These are phyloP conservation scores for Aaosphaeria arxii DNA, from an alignment of 2,329 filamentous ascomycete species.

Conservation along the genomic window DNA sequence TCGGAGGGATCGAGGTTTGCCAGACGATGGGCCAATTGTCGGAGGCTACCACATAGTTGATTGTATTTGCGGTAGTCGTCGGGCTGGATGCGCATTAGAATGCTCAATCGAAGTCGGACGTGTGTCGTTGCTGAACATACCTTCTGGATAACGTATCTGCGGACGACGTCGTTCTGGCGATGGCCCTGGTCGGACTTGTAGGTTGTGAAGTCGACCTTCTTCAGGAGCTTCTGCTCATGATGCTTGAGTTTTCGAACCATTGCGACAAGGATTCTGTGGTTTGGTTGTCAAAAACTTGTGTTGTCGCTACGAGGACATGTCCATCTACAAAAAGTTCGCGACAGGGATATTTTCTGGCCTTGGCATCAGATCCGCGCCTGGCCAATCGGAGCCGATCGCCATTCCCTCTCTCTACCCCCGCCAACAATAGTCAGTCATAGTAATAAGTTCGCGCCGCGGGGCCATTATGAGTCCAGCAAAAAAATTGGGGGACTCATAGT, in stretches of 20 bases:
- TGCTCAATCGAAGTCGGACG: not conserved
- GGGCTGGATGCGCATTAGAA: conserved; percentile 40
- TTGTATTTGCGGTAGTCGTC: conserved; percentile 69
- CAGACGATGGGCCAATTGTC: conserved; percentile 85
- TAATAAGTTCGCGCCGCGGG: no score
- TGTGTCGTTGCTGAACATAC: not conserved
- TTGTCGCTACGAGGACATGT: no score
- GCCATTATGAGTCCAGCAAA: no score
- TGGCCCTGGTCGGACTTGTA: conserved; percentile 88
- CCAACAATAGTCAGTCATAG: no score
- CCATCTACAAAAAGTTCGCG: no score
- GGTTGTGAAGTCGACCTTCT: conserved; percentile 89
- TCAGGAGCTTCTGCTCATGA: conserved; percentile 87
- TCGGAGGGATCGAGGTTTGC: conserved; percentile 77
- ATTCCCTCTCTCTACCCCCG: no score
- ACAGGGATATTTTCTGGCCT: no score
- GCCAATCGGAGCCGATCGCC: no score
- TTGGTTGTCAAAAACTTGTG: no score
- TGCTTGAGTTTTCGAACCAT: conserved; percentile 98
- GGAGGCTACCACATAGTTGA: conserved; percentile 59
- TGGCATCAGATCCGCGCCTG: no score
- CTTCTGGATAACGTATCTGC: conserved; percentile 89
- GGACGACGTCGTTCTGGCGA: conserved; percentile 74
- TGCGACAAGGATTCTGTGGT: not conserved
- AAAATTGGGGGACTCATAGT: no score